Percentiles rank a stretch among this genome's conserved stretches.
Conservation (phyloP, 495 filamentous ascomycete genomes). For the Penicillium lividum region DNA sequence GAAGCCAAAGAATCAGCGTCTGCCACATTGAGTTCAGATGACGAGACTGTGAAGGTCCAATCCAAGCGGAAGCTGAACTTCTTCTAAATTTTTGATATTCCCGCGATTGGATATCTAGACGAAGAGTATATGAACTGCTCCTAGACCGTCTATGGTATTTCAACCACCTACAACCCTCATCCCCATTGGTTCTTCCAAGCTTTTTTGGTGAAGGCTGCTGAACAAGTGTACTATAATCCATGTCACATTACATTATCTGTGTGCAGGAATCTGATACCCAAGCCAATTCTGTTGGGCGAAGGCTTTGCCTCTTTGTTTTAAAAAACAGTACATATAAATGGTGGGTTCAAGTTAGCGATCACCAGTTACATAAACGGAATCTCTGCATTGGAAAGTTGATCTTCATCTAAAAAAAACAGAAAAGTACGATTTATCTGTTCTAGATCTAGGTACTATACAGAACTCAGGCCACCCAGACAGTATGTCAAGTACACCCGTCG, state of each 20-base stretch:
- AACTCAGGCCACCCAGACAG: conserved; percentile 13
- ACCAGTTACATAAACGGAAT: not conserved
- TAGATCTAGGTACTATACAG: conserved; percentile 24
- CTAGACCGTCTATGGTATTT: not conserved
- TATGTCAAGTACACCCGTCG: conserved; percentile 6
- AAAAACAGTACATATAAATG: not conserved
- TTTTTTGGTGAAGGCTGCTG: not conserved
- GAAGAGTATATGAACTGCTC: not conserved
- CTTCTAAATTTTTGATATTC: conserved; percentile 22
- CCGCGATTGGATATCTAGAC: not conserved
- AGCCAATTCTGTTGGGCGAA: not conserved
- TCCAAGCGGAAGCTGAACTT: conserved; percentile 37
- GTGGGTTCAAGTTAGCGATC: not conserved
- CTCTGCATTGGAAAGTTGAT: not conserved
- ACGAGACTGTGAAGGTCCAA: conserved; percentile 16
- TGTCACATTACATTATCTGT: not conserved
- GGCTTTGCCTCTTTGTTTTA: not conserved
- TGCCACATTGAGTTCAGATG: conserved; percentile 13
- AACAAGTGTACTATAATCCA: not conserved
- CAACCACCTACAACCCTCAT: not conserved
- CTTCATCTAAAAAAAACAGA: not conserved
- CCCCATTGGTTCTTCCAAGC: not conserved
- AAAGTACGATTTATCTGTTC: conserved; percentile 18
- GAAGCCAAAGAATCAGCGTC: conserved; percentile 22
- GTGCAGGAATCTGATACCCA: not conserved